These are phyloP conservation scores for Laetiporus sulphureus DNA, from an alignment of 1,284 basidiomycete species.

Conservation along the genomic window DNA sequence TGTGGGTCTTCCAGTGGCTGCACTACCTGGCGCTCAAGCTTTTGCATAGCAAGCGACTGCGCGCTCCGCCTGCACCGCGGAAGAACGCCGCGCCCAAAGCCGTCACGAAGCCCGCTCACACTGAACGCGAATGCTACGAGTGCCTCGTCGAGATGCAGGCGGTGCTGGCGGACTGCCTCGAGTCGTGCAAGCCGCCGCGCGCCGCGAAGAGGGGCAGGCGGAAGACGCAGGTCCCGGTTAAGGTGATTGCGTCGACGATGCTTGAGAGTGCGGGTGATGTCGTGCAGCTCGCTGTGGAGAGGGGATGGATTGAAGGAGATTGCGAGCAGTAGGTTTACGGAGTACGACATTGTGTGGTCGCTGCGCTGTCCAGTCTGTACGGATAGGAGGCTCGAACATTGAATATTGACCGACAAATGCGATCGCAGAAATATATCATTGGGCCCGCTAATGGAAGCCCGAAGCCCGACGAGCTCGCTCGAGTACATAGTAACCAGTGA, in stretches of 20 bases:
- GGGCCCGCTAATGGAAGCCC: too few species aligned
- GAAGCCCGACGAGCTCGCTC: too few species aligned
- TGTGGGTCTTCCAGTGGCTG: constrained; percentile 55
- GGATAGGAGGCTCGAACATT: background rate
- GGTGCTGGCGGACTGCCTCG: constrained; percentile 38
- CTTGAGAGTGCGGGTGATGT: constrained; percentile 47
- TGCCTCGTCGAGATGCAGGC: constrained; percentile 51
- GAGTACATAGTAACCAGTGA: too few species aligned
- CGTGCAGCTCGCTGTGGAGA: constrained; percentile 42
- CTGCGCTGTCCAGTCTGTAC: background rate
- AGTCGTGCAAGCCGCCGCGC: constrained; percentile 21
- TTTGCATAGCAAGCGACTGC: constrained; percentile 60
- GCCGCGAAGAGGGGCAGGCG: constrained; percentile 29
- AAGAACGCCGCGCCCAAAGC: constrained; percentile 20
- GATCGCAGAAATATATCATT: too few species aligned
- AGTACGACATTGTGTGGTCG: background rate
- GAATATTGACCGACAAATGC: too few species aligned
- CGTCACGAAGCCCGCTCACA: constrained; percentile 27
- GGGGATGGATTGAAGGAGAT: constrained; percentile 38
- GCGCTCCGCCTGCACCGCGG: constrained; percentile 34
- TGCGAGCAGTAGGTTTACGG: background rate
- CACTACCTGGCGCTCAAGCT: constrained; percentile 74
- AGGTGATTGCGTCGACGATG: constrained; percentile 14
- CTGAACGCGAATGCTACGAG: constrained; percentile 54
- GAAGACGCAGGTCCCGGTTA: constrained; percentile 30